A percentile compares a stretch with the other conserved stretches of the same genome.
phyloP scores from a whole-genome alignment of 2,329 filamentous ascomycete species.

The Colletotrichum magnum region DNA sequence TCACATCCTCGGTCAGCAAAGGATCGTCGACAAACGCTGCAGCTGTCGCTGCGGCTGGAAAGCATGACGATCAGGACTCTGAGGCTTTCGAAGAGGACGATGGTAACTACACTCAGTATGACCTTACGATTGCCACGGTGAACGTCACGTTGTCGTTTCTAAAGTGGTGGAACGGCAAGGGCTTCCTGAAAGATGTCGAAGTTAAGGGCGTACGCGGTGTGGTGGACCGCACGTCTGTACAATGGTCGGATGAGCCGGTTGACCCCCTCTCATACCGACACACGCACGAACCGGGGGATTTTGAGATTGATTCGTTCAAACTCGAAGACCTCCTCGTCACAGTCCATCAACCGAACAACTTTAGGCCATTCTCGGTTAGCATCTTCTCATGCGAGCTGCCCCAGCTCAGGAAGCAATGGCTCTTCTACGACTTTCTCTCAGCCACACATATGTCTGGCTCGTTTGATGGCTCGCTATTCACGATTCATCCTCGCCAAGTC shows the following conservation, averaged over 20 bases:
- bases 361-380: constrained; percentile 95
- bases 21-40: constrained; percentile 89
- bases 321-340: constrained; percentile 94
- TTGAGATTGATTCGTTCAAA: constrained; percentile 97
- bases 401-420: constrained; percentile 92
- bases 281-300: constrained; percentile 90
- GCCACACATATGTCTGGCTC: constrained; percentile 97
- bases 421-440: constrained; percentile 97
- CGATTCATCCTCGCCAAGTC: constrained; percentile 93
- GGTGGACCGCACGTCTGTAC: constrained; percentile 88
- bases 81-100: constrained; percentile 76
- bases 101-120: constrained; percentile 97
- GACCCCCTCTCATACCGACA: constrained; percentile 92
- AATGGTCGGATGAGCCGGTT: constrained; percentile 76
- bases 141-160: constrained; percentile 97
- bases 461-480: constrained; percentile 95
- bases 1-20: constrained; percentile 87
- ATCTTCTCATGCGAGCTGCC: constrained; percentile 97
- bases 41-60: constrained; percentile 84
- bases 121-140: constrained; percentile 93
- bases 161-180: constrained; percentile 99
- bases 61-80: constrained; percentile 64
- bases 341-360: constrained; percentile 88
- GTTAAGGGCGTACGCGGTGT: constrained; percentile 94
- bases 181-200: constrained; percentile 90